Base-by-base conservation (phyloP, 2,329 filamentous ascomycete genomes). In the Corynespora cassiicola region DNA sequence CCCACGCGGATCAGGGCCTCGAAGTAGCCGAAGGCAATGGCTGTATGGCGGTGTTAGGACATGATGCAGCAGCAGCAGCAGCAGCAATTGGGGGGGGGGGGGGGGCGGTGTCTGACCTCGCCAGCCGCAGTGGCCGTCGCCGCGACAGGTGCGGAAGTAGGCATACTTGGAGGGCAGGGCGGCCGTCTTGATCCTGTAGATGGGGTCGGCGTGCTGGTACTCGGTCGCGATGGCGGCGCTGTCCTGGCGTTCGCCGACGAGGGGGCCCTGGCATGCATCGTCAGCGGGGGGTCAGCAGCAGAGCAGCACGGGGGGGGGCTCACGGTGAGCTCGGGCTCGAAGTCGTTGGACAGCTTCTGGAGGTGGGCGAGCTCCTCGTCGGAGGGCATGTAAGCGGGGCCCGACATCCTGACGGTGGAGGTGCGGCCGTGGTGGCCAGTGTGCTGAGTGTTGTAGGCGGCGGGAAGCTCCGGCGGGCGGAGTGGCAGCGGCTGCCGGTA, bases 121-220 rank as follows among this genome's bases (percentile, higher is more conserved):
- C 92, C 94, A 97, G 60, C 92, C 94, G 71, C 94, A 97, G 66
- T 95, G 95, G 42, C 94, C 94, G 72, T 97, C 92, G 36, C 94
- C 92, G 69, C 87, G 85, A 66, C 96, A 84, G 8, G 86, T 86
- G 38, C 94, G 88, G 64, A 92, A 96, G 65, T 90, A 85, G 14
- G 89, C 88, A 68, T 95, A 96, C 39, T 86, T 89, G 56, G 85
- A 79, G 6, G 90, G 87, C 37, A 99, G 79, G 14, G 85, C 92
- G 63, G 82, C 80, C 31, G 91, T 96, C 76, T 97, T 97, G 42
- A 86, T 81, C 33, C 91, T 85, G 66, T 89, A 95, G 48, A 88
- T 75, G 5, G 86, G 84, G 66, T 97, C 91, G 46, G 90, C 91
- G 69, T 87, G 87, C 45, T 90, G 88, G 73, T 96, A 97, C 67